Conservation (phyloP, 1,284 basidiomycete genomes). For the Tilletiaria anomala region DNA sequence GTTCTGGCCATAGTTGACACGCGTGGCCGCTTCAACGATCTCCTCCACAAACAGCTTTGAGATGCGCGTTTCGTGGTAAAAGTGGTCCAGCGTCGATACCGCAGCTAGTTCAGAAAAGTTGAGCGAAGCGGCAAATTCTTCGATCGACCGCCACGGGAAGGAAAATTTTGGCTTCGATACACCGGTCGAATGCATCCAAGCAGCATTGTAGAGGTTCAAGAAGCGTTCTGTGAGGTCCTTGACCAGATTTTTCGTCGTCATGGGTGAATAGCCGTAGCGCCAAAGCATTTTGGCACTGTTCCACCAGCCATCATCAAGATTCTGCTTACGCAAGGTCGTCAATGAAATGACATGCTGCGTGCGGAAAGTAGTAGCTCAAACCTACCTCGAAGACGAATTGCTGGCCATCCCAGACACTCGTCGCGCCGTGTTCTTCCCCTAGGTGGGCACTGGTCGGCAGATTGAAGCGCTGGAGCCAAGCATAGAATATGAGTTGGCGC, state of each 20-base stretch:
- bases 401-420: slow-evolving; percentile 62
- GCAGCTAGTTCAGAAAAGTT: slow-evolving; percentile 51
- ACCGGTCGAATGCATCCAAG: slow-evolving; percentile 44
- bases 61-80: slow-evolving; percentile 11
- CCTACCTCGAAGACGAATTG: slow-evolving; percentile 31
- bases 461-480: slow-evolving; percentile 4
- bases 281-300: slow-evolving; percentile 41
- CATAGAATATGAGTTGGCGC: too few species aligned
- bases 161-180: slow-evolving; percentile 4
- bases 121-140: slow-evolving; percentile 45
- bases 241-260: slow-evolving; percentile 47
- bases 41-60: slow-evolving; percentile 47
- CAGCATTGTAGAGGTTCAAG: slow-evolving; percentile 49
- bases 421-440: slow-evolving; percentile 4
- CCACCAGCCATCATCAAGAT: slow-evolving; percentile 29
- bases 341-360: too few species aligned
- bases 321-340: too few species aligned
- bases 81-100: slow-evolving; percentile 40
- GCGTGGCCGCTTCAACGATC: slow-evolving; percentile 64
- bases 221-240: slow-evolving; percentile 49
- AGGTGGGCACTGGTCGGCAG: slow-evolving; percentile 4
- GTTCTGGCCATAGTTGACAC: slow-evolving; percentile 71
- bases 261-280: slow-evolving; percentile 66
- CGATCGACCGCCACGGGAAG: slow-evolving; percentile 51
- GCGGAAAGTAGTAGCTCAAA: too few species aligned